Evolutionary conservation across 345 rosid genomes (phyloP).

Genomic region (Ceriops tagal): DNA sequence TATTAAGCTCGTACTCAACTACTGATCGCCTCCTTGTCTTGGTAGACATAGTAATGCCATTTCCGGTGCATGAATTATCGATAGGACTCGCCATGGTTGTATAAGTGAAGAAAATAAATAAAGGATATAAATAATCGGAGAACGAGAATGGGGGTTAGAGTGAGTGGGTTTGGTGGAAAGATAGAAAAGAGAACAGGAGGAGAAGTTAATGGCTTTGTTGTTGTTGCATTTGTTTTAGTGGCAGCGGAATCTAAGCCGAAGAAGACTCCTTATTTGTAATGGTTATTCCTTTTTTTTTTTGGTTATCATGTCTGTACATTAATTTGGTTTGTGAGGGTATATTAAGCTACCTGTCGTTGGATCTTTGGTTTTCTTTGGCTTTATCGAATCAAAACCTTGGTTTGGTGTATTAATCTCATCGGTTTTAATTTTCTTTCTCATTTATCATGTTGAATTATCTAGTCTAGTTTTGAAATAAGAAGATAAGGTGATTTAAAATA

Average conservation of each 20-base stretch:
- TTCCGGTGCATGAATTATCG: not conserved
- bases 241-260: not conserved
- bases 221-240: not conserved
- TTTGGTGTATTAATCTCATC: no score
- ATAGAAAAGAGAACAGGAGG: not conserved
- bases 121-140: not conserved
- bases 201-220: not conserved
- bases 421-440: no score
- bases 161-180: not conserved
- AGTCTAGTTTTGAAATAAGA: no score
- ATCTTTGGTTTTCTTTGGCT: no score
- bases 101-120: not conserved
- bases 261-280: not conserved
- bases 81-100: not conserved
- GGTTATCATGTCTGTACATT: not conserved
- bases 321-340: not conserved
- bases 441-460: no score
- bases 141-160: not conserved
- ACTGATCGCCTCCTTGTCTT: constrained; percentile 27
- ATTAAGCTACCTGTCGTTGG: no score
- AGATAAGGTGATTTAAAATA: no score
- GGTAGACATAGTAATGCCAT: not conserved
- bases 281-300: no score
- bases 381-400: no score
- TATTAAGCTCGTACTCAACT: not conserved